A percentile compares a stretch with the other conserved stretches of the same genome.
phyloP scores from a whole-genome alignment of 1,284 basidiomycete genomes.

The Blastosporella zonata region DNA sequence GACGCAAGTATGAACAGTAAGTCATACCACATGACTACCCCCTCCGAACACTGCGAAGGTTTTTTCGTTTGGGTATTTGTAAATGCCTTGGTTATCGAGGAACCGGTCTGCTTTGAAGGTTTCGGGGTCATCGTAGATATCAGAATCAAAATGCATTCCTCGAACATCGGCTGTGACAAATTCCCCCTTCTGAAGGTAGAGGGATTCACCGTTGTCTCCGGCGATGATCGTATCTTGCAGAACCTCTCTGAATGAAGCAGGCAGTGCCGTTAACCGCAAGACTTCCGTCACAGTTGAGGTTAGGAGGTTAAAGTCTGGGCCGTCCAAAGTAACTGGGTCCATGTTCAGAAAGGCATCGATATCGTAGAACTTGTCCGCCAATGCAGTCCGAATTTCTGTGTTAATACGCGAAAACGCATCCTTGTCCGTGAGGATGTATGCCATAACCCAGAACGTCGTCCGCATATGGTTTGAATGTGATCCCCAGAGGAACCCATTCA shows the following conservation, averaged over 20 bases:
- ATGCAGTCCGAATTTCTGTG: not conserved
- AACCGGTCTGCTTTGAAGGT: constrained; percentile 5
- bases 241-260: constrained; percentile 4
- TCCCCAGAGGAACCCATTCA: constrained; percentile 9
- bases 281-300: constrained; percentile 5
- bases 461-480: constrained; percentile 9
- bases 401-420: not conserved
- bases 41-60: constrained; percentile 7
- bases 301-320: constrained; percentile 7
- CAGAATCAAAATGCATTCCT: constrained; percentile 9
- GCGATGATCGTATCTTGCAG: constrained; percentile 2
- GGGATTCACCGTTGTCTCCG: constrained; percentile 6
- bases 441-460: constrained; percentile 9
- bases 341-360: constrained; percentile 7
- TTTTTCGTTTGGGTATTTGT: constrained; percentile 8
- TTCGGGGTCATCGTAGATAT: constrained; percentile 8
- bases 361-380: constrained; percentile 6
- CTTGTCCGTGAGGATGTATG: constrained; percentile 9
- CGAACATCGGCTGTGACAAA: constrained; percentile 6
- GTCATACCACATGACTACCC: constrained; percentile 6
- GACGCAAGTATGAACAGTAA: not conserved
- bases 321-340: constrained; percentile 6
- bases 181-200: constrained; percentile 5
- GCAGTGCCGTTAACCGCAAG: constrained; percentile 1
- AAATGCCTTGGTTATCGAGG: constrained; percentile 1